phyloP scores from a whole-genome alignment of 1,139 yeast species.

The Spathaspora sp. region DNA sequence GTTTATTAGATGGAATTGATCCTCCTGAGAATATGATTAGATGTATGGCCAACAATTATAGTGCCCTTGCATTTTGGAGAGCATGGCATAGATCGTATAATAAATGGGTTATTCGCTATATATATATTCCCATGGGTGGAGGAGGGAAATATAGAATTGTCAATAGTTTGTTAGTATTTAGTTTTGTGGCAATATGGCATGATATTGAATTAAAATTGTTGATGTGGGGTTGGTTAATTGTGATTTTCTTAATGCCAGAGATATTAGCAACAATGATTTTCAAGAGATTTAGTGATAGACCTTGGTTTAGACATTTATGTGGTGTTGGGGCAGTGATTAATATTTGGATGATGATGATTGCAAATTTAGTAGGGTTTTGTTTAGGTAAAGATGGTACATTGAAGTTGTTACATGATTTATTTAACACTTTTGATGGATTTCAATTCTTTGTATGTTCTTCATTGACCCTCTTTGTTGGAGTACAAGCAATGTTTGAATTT shows the following conservation, averaged over 20 bases:
- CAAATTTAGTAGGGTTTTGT: slow-evolving; percentile 92
- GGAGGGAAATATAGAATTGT: slow-evolving; percentile 69
- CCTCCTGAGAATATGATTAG: slow-evolving; percentile 98
- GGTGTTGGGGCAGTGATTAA: slow-evolving; percentile 86
- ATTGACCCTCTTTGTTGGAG: slow-evolving; percentile 71
- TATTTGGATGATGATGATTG: slow-evolving; percentile 98
- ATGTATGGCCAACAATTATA: slow-evolving; percentile 91
- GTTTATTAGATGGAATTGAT: slow-evolving; percentile 85
- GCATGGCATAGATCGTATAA: slow-evolving; percentile 98
- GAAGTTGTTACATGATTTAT: slow-evolving; percentile 65
- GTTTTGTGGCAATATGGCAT: slow-evolving; percentile 98
- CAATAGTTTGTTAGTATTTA: slow-evolving; percentile 84
- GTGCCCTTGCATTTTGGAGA: slow-evolving; percentile 94
- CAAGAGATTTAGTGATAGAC: slow-evolving; percentile 41
- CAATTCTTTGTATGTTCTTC: slow-evolving; percentile 65
- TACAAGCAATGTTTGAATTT: slow-evolving; percentile 92
- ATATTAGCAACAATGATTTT: slow-evolving; percentile 55
- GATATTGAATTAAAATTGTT: slow-evolving; percentile 84
- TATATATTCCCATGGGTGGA: slow-evolving; percentile 84
- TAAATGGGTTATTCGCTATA: slow-evolving; percentile 80
- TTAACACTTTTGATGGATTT: slow-evolving; percentile 68
- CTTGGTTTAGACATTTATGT: slow-evolving; percentile 82
- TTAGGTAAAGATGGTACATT: slow-evolving; percentile 84
- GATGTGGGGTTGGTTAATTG: slow-evolving; percentile 96
- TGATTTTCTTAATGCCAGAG: slow-evolving; percentile 87